Evolutionary conservation across 1,139 yeast genomes (phyloP), one percentile per base, ranked within the genome.

Genomic region (Diutina neorugosa): DNA sequence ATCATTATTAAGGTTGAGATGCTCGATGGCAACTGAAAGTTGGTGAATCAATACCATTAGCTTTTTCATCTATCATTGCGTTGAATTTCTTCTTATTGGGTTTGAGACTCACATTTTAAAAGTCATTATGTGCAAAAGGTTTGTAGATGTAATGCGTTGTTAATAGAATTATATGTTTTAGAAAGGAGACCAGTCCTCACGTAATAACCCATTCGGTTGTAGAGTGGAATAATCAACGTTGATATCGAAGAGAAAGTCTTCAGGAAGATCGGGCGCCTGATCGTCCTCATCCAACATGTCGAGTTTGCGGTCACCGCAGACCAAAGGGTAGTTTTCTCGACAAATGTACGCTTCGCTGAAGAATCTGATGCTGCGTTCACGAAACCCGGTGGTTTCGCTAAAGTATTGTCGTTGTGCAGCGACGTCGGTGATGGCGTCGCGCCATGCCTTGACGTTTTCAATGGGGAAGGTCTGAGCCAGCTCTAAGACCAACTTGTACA

Each of bases 401-500:
- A 70, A 71, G 31, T 65, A 62, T 11, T 56, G 54, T 19, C 78
- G 59, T 1, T 65, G 59, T 23, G 59, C 57, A 0, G 58, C 59
- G 12, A 73, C 64, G 54, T 69, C 65, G 14, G 61, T 58, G 21
- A 71, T 62, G 40, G 64, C 61, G 18, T 61, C 62, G 31, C 68
- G 57, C 72, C 73, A 69, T 51, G 59, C 59, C 50, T 62, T 63
- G 9, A 71, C 59, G 53, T 70, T 71, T 40, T 62, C 63, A 31
- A 69, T 65, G 3, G 71, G 71, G 53, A 70, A 68, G 44, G 61
- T 61, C n/a, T 64, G 61, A 9, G 57, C 54, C 25, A 60, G 59
- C 51, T 67, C 68, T 53, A 64, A 62, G 12, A 71, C 71, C 44
- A 69, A 60, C 11, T 63, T 61, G 51, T 70, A 70, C 44, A 70